A percentile compares a stretch with the other conserved stretches of the same genome.
phyloP scores from a whole-genome alignment of 805 yeast species.

The Candida adriatica region DNA sequence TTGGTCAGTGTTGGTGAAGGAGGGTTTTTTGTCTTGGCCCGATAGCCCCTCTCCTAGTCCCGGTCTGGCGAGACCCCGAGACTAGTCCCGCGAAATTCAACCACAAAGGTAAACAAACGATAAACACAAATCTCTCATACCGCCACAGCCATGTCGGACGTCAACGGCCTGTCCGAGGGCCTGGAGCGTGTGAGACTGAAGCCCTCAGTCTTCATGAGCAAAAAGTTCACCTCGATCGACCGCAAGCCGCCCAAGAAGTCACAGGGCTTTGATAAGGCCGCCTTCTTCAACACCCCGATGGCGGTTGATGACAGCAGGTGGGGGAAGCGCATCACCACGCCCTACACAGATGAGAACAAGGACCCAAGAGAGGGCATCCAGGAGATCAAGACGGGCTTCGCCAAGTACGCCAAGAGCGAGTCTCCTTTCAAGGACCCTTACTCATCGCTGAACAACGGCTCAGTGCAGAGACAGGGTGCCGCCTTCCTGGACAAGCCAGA shows the following conservation, averaged over 20 bases:
- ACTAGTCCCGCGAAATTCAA: too few relatives aligned
- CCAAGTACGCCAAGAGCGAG: constrained; percentile 13
- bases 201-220: constrained; percentile 19
- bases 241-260: not conserved
- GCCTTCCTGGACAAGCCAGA: constrained; percentile 14
- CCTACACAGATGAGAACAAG: constrained; percentile 1
- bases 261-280: constrained; percentile 10
- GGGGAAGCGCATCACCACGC: constrained; percentile 15
- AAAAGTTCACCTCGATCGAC: constrained; percentile 4
- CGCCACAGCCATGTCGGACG: constrained; percentile 2
- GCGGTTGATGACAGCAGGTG: constrained; percentile 19
- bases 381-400: constrained; percentile 11
- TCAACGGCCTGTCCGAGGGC: constrained; percentile 5
- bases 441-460: constrained; percentile 13
- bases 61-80: too few relatives aligned
- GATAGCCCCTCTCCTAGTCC: too few relatives aligned
- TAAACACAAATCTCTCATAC: too few relatives aligned
- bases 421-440: constrained; percentile 22
- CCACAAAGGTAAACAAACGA: not conserved
- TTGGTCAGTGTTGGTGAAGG: too few relatives aligned
- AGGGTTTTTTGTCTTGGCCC: too few relatives aligned
- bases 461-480: constrained; percentile 14
- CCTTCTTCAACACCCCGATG: constrained; percentile 17
- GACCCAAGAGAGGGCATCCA: constrained; percentile 10
- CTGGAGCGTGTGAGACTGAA: constrained; percentile 10